Conservation (phyloP, 2,329 filamentous ascomycete species). For the Stemphylium beticola region DNA sequence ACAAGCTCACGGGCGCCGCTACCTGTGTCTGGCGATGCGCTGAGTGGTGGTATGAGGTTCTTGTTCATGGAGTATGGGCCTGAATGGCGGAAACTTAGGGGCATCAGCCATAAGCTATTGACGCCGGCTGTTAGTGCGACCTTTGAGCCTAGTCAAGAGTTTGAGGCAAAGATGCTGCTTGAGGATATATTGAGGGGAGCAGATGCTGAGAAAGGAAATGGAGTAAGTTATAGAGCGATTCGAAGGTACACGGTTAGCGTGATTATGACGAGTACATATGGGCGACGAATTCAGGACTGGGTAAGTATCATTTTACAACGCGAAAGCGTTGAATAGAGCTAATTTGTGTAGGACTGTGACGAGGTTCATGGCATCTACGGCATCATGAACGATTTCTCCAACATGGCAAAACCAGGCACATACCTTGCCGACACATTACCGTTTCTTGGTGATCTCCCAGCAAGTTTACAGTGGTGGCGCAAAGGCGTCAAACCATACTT, state of each 20-base stretch:
- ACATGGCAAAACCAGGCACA: conserved; percentile 34
- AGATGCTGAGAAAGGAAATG: conserved; percentile 24
- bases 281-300: conserved; percentile 40
- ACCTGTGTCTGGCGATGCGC: conserved; percentile 50
- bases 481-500: conserved; percentile 35
- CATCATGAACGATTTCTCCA: conserved; percentile 46
- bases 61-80: conserved; percentile 52
- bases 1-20: conserved; percentile 48
- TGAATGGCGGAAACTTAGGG: conserved; percentile 50
- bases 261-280: conserved; percentile 48
- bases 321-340: not conserved
- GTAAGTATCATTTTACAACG: conserved; percentile 20
- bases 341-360: conserved; percentile 31
- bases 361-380: conserved; percentile 43
- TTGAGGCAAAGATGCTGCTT: conserved; percentile 54
- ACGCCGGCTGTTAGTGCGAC: conserved; percentile 46
- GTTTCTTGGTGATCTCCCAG: conserved; percentile 35
- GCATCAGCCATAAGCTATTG: conserved; percentile 49
- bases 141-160: conserved; percentile 55
- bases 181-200: conserved; percentile 49
- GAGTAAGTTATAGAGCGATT: conserved; percentile 36
- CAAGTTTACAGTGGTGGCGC: conserved; percentile 41
- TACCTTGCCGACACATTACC: conserved; percentile 43
- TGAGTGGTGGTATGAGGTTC: conserved; percentile 51
- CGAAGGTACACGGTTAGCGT: conserved; percentile 43